Conservation (phyloP, 345 rosid genomes). For the Citrus medica region DNA sequence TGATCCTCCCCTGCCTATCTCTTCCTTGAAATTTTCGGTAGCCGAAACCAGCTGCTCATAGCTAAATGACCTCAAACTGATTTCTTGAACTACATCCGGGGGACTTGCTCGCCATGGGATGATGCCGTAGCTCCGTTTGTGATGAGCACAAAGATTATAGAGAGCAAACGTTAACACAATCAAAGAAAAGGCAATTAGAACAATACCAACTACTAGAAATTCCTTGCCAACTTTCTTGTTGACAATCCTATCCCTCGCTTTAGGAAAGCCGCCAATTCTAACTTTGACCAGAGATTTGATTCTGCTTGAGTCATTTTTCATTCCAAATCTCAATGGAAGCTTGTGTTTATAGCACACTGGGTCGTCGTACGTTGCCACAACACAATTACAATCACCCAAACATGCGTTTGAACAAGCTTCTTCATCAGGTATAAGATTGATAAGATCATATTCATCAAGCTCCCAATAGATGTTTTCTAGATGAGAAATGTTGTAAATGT, state of each 20-base stretch:
- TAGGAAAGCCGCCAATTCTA: neutral
- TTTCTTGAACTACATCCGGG: neutral
- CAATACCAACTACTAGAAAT: neutral
- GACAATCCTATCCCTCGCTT: neutral
- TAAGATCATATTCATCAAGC: neutral
- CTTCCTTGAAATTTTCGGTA: slow-evolving; percentile 17
- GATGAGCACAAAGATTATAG: neutral
- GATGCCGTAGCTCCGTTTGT: neutral
- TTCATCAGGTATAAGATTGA: neutral
- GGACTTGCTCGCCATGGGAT: neutral
- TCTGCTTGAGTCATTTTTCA: neutral
- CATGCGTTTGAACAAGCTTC: neutral
- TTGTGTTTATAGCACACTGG: neutral
- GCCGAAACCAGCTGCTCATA: slow-evolving; percentile 1
- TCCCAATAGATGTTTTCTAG: neutral
- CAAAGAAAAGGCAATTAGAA: slow-evolving; percentile 1
- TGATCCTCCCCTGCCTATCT: slow-evolving; percentile 16
- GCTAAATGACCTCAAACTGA: slow-evolving; percentile 6
- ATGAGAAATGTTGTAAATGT: neutral
- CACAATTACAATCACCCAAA: neutral
- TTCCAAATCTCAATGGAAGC: slow-evolving; percentile 7
- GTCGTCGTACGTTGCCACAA: neutral
- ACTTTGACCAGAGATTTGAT: neutral
- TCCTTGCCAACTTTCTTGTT: neutral
- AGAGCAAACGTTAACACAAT: neutral